phyloP scores from a whole-genome alignment of 441 rosid genomes.

The Aleurites moluccanus region DNA sequence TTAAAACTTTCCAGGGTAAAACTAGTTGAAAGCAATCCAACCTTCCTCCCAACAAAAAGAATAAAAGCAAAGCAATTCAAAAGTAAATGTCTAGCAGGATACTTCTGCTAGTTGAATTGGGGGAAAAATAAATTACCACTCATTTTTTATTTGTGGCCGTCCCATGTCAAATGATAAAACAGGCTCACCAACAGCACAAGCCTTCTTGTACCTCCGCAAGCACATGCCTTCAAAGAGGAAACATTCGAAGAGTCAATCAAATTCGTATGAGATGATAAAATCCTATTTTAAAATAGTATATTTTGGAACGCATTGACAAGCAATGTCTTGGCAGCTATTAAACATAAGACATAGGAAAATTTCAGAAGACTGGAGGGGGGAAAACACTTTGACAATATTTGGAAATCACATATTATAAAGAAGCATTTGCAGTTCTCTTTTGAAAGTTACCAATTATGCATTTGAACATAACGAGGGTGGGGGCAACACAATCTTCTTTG shows the following conservation, averaged over 20 bases:
- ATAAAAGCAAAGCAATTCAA: conserved; percentile 8
- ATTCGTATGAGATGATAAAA: conserved; percentile 16
- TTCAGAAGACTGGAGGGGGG: neutral
- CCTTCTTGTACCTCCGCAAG: conserved; percentile 65
- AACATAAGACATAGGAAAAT: neutral
- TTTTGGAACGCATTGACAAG: neutral
- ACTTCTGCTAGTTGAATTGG: conserved; percentile 11
- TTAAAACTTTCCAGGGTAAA: neutral
- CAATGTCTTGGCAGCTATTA: neutral
- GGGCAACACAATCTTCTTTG: conserved; percentile 59
- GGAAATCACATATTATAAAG: neutral
- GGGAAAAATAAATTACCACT: conserved; percentile 50
- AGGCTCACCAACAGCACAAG: conserved; percentile 57
- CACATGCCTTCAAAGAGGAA: conserved; percentile 59
- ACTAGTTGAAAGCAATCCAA: conserved; percentile 1
- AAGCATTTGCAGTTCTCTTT: neutral
- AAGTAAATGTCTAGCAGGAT: conserved; percentile 3
- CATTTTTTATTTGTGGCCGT: conserved; percentile 65
- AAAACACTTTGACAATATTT: neutral
- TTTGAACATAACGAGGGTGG: conserved; percentile 61
- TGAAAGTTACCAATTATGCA: conserved; percentile 70
- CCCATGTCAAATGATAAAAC: conserved; percentile 62
- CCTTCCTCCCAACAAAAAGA: neutral
- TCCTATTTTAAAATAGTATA: neutral
- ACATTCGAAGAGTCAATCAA: conserved; percentile 11